phyloP scores from a whole-genome alignment of 257 asterid species.

The Linaria vulgaris region DNA sequence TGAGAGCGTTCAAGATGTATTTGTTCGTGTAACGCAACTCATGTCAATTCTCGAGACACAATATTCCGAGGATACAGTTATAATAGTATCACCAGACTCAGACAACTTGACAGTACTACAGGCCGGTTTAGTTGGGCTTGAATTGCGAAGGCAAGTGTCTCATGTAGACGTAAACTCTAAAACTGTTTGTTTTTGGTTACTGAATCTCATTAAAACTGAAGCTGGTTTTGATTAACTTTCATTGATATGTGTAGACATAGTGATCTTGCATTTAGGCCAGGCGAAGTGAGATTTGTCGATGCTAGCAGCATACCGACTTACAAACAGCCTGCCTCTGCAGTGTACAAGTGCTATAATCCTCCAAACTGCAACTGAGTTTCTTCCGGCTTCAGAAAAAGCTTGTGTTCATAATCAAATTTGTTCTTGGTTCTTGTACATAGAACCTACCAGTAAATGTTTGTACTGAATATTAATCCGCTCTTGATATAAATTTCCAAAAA shows the following conservation, averaged over 20 bases:
- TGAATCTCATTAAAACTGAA: background rate
- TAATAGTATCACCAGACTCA: constrained; percentile 89
- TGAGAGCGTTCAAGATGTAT: constrained; percentile 84
- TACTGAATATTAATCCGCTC: too few species aligned
- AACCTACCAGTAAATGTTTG: too few species aligned
- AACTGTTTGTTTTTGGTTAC: background rate
- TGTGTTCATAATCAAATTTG: too few species aligned
- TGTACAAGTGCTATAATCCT: constrained; percentile 82
- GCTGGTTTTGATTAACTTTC: background rate
- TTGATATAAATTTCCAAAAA: too few species aligned
- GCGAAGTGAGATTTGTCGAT: constrained; percentile 83
- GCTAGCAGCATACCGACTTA: constrained; percentile 65
- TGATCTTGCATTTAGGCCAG: constrained; percentile 71
- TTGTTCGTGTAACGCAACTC: constrained; percentile 91
- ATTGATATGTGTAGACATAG: constrained; percentile 54
- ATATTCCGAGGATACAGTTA: constrained; percentile 68
- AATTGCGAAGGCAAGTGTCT: constrained; percentile 64
- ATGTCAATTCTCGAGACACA: constrained; percentile 96
- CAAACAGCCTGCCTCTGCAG: constrained; percentile 75
- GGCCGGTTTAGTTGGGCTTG: constrained; percentile 85
- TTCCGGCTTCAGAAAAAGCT: too few species aligned
- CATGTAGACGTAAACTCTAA: background rate
- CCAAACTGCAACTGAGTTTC: constrained; percentile 69
- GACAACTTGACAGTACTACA: constrained; percentile 77
- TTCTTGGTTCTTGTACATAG: too few species aligned